phyloP scores from a whole-genome alignment of 73 alveolate genomes.

The Diophrys appendiculata region DNA sequence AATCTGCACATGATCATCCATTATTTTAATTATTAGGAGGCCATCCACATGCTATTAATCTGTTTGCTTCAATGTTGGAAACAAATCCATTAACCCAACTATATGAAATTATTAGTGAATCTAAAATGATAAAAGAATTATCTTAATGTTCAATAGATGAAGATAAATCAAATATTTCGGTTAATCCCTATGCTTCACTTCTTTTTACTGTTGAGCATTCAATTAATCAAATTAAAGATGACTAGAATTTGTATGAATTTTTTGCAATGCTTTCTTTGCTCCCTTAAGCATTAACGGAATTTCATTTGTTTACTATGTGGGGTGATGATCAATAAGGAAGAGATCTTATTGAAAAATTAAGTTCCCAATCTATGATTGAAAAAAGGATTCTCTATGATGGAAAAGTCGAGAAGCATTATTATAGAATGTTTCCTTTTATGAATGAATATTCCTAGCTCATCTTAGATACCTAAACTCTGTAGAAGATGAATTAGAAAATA shows the following conservation, averaged over 20 bases:
- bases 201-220: neutral
- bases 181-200: neutral
- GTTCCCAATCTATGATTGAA: too few relatives aligned
- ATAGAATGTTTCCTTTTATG: too few relatives aligned
- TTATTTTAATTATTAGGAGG: neutral
- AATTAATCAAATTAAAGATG: neutral
- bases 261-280: neutral
- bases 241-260: neutral
- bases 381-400: too few relatives aligned
- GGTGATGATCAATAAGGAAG: too few relatives aligned
- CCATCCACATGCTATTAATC: neutral
- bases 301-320: neutral
- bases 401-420: too few relatives aligned
- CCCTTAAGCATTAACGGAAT: neutral
- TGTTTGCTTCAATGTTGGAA: neutral
- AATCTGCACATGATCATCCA: neutral
- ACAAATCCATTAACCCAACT: neutral
- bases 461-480: too few relatives aligned
- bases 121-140: neutral
- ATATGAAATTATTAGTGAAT: too few relatives aligned
- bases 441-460: too few relatives aligned
- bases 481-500: too few relatives aligned
- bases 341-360: too few relatives aligned
- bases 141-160: neutral
- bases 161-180: too few relatives aligned